Evolutionary conservation across 2,329 filamentous ascomycete genomes (phyloP), one percentile per base, ranked within the genome.

Genomic region (Scedosporium aurantiacum): DNA sequence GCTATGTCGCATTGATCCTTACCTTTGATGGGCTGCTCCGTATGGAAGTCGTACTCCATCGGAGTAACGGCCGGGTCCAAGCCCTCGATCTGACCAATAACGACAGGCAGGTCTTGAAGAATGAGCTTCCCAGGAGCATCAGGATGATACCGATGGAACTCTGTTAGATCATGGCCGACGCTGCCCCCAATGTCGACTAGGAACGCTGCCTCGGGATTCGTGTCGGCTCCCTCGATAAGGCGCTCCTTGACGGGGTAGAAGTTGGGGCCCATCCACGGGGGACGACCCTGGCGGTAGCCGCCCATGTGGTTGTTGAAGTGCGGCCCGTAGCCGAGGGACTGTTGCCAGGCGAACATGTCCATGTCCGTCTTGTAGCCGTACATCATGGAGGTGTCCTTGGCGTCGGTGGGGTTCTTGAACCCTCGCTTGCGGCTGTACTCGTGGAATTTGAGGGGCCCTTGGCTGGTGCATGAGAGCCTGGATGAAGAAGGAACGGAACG

Each of bases 61-160:
- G 64, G 61, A 58, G 71, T 67, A 50, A 77, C 73, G 2, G 61
- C 62, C 0, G 23, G 16, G 40, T 71, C 68, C 0, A 75, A 65
- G 1, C 69, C 63, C 23, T 67, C 61, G 21, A 72, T 70, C 60
- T 74, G 67, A 3, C 62, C 65, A 32, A 76, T 71, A 5, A 81
- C 75, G 2, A 70, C 67, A 0, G 74, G 72, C 5, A 78, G 68
- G 63, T 83, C 81, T 64, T 83, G 78, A 0, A 82, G 68, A 0
- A 82, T 67, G 2, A 82, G 66, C 4, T 72, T 69, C 1, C 79
- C 79, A 0, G 74, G 72, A 0, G 69, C 66, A 0, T 71, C 58
- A 0, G 76, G 63, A 43, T 65, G 63, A 12, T 67, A 61, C 47
- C 65, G 68, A 32, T 65, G 60, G 28, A 74, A 74, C 32, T 70